Evolutionary conservation across 2,329 filamentous ascomycete genomes (phyloP), one percentile per base, ranked within the genome.

Genomic region (Aspergillus bombycis): DNA sequence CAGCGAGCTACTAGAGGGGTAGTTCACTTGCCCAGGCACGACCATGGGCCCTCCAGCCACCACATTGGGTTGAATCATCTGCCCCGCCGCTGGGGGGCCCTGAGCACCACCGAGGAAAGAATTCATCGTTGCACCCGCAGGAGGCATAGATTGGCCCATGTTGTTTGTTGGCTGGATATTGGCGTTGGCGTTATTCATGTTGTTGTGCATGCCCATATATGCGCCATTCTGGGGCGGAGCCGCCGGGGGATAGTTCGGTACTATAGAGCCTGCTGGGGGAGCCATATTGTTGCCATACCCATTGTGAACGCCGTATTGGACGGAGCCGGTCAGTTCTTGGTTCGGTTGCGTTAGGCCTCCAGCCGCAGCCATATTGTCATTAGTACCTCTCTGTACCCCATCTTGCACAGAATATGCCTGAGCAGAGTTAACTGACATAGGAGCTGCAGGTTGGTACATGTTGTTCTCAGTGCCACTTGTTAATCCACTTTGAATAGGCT

Each of bases 171-270:
- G 38, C 9, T n/a, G 38, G 1, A 34, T 11, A 34, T 34, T 34
- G 1, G 4, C 32, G 10, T 34, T 34, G 1, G 4, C 32, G 10
- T 34, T 34, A 11, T 11, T 11, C 38, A 41, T n/a, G 4, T 41
- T n/a, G 8, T n/a, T 41, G 1, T 7, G 8, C 8, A 41, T n/a
- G 7, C 16, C 38, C 8, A 7, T 10, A 9, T n/a, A 0, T 0
- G 19, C 5, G 19, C 3, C 38, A n/a, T 41, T 41, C 8, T 41
- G 38, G 8, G 19, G 38, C 16, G 38, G 16, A n/a, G 16, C 14
- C 3, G 38, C 19, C 16, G 9, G 16, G 6, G 16, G 5, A 36
- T 14, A 10, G 38, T 3, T n/a, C 4, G 38, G 34, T 16, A 14
- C 12, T 7, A 36, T 16, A 36, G 3, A 16, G 14, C 34, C 34